Evolutionary conservation across 306 rosid species (phyloP).

Genomic region (Pyrus betulifolia): DNA sequence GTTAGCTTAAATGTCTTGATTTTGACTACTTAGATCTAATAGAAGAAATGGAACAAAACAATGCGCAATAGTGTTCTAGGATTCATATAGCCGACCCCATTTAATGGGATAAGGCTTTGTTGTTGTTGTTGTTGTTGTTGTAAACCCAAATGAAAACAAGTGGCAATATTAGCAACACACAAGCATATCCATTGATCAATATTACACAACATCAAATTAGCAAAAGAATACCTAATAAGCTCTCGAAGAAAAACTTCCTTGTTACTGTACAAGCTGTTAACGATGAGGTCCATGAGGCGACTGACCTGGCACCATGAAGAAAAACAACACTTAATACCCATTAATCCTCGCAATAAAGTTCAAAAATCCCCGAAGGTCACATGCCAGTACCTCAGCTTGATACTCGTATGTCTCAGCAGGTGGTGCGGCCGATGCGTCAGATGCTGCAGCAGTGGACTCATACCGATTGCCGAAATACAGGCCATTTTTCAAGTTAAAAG

Average conservation of each 20-base stretch:
- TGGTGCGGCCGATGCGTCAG: conserved; percentile 48
- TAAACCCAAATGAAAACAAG: background rate
- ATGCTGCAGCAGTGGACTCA: conserved; percentile 75
- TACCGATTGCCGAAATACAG: conserved; percentile 41
- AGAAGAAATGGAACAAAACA: no score
- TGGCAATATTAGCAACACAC: background rate
- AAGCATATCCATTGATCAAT: background rate
- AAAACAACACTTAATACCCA: background rate
- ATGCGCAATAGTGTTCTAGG: no score
- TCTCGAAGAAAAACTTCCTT: conserved; percentile 96
- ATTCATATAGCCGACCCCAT: no score
- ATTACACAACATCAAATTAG: background rate
- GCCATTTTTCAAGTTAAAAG: conserved; percentile 23
- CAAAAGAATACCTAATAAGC: conserved; percentile 61
- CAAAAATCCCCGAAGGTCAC: background rate
- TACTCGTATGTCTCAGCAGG: conserved; percentile 71
- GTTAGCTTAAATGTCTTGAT: no score
- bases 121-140: no score
- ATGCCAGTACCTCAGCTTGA: conserved; percentile 75
- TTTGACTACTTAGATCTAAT: no score
- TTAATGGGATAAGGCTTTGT: no score
- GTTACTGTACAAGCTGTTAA: conserved; percentile 92
- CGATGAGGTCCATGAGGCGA: conserved; percentile 98
- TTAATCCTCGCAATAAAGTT: background rate
- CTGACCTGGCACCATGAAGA: conserved; percentile 57